These are phyloP conservation scores for Vaccinium vitisidaea DNA, from an alignment of 148 eudicot genomes.

Conservation along the genomic window DNA sequence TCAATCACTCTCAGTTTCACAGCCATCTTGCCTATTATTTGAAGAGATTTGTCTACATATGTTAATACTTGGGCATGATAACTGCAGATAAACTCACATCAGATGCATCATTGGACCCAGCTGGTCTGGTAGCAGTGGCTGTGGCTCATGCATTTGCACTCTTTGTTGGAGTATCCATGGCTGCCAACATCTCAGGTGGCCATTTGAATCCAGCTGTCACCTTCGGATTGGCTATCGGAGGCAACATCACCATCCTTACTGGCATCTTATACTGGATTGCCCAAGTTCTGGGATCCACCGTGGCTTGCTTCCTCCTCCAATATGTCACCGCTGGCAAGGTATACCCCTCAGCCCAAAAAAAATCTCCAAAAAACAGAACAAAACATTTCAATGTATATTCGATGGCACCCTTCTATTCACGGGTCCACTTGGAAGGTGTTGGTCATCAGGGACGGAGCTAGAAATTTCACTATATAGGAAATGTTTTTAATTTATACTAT, in stretches of 20 bases:
- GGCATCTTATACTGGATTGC: slow-evolving; percentile 60
- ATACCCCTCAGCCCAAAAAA: not conserved
- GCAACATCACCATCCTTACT: slow-evolving; percentile 70
- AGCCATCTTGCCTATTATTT: too few relatives aligned
- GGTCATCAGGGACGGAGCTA: too few relatives aligned
- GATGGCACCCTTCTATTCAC: not conserved
- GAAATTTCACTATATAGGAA: too few relatives aligned
- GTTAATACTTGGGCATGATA: not conserved
- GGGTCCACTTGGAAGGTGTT: not conserved
- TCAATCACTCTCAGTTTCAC: too few relatives aligned
- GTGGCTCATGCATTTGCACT: slow-evolving; percentile 80
- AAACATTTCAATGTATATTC: not conserved
- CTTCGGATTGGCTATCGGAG: slow-evolving; percentile 79
- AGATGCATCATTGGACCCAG: slow-evolving; percentile 66
- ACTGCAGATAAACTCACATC: slow-evolving; percentile 58
- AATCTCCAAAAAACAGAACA: too few relatives aligned
- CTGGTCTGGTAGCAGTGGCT: slow-evolving; percentile 78
- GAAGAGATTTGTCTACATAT: too few relatives aligned
- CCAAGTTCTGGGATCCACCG: slow-evolving; percentile 52
- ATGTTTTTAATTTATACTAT: too few relatives aligned
- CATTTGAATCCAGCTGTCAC: slow-evolving; percentile 91
- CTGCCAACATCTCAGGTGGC: slow-evolving; percentile 86
- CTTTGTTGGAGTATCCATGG: slow-evolving; percentile 77
- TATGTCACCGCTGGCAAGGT: slow-evolving; percentile 46
- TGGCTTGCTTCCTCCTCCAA: slow-evolving; percentile 53